Conservation (phyloP, 1,284 basidiomycete species). For the Sporisorium scitamineum region DNA sequence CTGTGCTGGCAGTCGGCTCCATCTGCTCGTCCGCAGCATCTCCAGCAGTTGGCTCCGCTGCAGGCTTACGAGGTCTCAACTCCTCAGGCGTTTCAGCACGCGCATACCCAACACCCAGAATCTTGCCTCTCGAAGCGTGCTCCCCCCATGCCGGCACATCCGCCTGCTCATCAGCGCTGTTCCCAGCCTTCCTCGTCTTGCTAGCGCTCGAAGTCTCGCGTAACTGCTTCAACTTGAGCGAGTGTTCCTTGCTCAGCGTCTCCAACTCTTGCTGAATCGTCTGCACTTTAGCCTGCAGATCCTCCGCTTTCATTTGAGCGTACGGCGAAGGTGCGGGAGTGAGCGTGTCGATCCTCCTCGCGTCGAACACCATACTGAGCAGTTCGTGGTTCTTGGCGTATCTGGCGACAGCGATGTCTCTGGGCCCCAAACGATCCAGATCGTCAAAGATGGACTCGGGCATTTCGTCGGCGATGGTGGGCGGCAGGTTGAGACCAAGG, state of each 20-base stretch:
- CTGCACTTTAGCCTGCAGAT: constrained; percentile 39
- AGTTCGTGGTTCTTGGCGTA: constrained; percentile 66
- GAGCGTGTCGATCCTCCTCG: constrained; percentile 59
- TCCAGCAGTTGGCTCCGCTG: background rate
- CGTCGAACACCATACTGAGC: constrained; percentile 63
- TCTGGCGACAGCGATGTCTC: constrained; percentile 63
- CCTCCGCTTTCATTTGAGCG: constrained; percentile 30
- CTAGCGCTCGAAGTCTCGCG: constrained; percentile 4
- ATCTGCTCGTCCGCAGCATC: constrained; percentile 10
- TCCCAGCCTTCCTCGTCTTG: background rate
- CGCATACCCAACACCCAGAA: constrained; percentile 60
- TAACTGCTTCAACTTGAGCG: constrained; percentile 24
- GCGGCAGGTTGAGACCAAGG: constrained; percentile 44
- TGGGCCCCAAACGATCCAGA: constrained; percentile 58
- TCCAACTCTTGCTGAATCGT: constrained; percentile 33
- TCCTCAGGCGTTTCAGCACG: constrained; percentile 52
- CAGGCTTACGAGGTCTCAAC: constrained; percentile 29
- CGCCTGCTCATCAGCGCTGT: constrained; percentile 9
- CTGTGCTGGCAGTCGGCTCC: constrained; percentile 2
- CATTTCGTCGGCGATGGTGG: constrained; percentile 49
- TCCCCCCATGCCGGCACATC: constrained; percentile 36
- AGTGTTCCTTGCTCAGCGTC: constrained; percentile 25
- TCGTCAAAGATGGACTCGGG: constrained; percentile 59
- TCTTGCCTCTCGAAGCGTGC: constrained; percentile 46
- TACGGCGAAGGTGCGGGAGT: constrained; percentile 59